A percentile compares a stretch with the other conserved stretches of the same genome.
These are phyloP conservation scores for Fusarium mundagurra DNA, from an alignment of 2,329 filamentous ascomycete genomes.

Conservation along the genomic window DNA sequence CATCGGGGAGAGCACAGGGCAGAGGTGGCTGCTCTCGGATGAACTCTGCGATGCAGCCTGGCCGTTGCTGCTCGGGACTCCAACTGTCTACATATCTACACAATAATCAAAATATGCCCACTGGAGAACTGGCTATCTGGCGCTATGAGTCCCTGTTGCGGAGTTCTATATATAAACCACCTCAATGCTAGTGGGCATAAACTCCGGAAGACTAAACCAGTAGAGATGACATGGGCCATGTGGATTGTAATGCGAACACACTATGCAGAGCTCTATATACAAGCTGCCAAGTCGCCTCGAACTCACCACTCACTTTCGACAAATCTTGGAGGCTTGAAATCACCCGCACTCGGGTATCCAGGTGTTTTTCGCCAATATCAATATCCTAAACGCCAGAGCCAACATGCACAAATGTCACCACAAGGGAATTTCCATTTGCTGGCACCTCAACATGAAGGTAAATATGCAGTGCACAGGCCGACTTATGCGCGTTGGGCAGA, in stretches of 20 bases:
- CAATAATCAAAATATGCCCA: not conserved
- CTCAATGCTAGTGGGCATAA: not conserved
- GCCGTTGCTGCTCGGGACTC: not conserved
- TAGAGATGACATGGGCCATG: not conserved
- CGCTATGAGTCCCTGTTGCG: not conserved
- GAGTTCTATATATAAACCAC: not conserved
- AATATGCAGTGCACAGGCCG: no score
- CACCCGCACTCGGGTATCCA: no score
- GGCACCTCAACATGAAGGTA: no score
- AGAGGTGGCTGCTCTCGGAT: not conserved
- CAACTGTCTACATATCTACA: not conserved
- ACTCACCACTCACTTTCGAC: no score
- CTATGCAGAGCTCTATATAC: not conserved
- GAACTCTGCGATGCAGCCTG: not conserved
- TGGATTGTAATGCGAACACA: not conserved
- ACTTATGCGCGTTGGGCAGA: no score
- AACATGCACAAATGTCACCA: no score
- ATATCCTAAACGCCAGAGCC: no score
- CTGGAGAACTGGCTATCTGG: not conserved
- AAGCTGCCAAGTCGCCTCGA: not conserved
- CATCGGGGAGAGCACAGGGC: not conserved
- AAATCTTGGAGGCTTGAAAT: no score
- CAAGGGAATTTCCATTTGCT: no score
- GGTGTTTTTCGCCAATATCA: no score
- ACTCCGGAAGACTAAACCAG: not conserved